Evolutionary conservation across 331 rosid genomes (phyloP).

Genomic region (Rhamnella rubrinervis): DNA sequence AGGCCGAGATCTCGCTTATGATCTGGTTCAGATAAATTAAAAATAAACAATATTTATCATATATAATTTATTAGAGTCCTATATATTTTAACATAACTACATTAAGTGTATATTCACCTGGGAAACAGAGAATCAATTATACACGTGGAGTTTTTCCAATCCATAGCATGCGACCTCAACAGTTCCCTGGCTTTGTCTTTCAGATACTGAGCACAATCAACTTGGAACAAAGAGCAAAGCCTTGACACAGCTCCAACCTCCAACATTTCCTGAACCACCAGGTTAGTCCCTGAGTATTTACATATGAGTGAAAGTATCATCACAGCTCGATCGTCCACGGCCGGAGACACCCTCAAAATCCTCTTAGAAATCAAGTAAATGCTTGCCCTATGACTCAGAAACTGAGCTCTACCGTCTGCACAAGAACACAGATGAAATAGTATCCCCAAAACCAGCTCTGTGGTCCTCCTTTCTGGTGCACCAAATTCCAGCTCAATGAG

Average conservation of each 20-base stretch:
- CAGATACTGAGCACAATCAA: conserved; percentile 20
- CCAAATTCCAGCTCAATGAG: conserved; percentile 38
- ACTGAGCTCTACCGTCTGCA: conserved; percentile 43
- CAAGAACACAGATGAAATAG: conserved; percentile 33
- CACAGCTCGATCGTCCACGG: conserved; percentile 29
- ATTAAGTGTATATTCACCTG: neutral
- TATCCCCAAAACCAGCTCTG: conserved; percentile 45
- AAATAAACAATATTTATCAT: no score
- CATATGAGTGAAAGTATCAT: conserved; percentile 31
- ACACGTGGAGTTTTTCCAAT: conserved; percentile 33
- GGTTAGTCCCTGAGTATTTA: conserved; percentile 27
- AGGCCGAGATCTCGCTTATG: no score
- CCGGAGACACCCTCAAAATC: conserved; percentile 28
- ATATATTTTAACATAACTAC: no score
- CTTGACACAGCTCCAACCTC: conserved; percentile 33
- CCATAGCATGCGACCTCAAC: conserved; percentile 21
- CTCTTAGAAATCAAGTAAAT: conserved; percentile 16
- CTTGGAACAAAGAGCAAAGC: conserved; percentile 34
- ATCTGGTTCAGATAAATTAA: no score
- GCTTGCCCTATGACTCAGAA: conserved; percentile 32
- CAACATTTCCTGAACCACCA: conserved; percentile 38
- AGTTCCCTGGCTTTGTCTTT: conserved; percentile 32
- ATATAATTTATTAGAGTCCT: no score
- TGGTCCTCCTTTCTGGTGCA: conserved; percentile 35
- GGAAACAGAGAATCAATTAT: neutral